Evolutionary conservation across 768 basidiomycete genomes (phyloP).

Genomic region (Hysterangium stoloniferum): DNA sequence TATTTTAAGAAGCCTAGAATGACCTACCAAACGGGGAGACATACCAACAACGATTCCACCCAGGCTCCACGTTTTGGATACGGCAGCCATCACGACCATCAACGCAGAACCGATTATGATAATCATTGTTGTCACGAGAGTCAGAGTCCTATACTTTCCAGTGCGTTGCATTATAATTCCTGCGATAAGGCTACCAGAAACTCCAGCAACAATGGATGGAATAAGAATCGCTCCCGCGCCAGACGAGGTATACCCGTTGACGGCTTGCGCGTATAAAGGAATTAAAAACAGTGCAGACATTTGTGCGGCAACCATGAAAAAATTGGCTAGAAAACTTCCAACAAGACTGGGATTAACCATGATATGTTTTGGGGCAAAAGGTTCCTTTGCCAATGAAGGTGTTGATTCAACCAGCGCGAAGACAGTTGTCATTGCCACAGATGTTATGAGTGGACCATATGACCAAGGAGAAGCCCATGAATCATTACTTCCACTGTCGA

Average conservation of each 20-base stretch:
- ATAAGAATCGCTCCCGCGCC: conserved; percentile 47
- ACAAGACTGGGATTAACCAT: conserved; percentile 41
- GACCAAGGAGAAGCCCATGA: conserved; percentile 24
- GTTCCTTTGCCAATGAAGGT: conserved; percentile 40
- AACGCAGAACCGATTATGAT: background rate
- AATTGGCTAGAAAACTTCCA: conserved; percentile 48
- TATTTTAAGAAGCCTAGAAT: background rate
- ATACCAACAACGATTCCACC: background rate
- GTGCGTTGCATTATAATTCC: conserved; percentile 52
- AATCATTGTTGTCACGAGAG: conserved; percentile 33
- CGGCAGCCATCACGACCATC: background rate
- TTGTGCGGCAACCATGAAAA: conserved; percentile 41
- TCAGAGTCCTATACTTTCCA: conserved; percentile 48
- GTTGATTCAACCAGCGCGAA: conserved; percentile 42
- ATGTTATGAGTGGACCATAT: conserved; percentile 12
- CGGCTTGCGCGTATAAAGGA: conserved; percentile 53
- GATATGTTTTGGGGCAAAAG: conserved; percentile 51
- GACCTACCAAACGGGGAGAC: too few species aligned
- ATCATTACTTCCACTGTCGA: conserved; percentile 47
- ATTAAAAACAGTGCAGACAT: conserved; percentile 45
- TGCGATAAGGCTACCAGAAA: conserved; percentile 41
- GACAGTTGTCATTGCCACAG: conserved; percentile 20
- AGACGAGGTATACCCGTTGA: conserved; percentile 37
- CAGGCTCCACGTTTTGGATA: background rate
- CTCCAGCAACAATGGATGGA: conserved; percentile 37